phyloP scores from a whole-genome alignment of 2,329 filamentous ascomycete genomes.

The Ophiosphaerella korrae region DNA sequence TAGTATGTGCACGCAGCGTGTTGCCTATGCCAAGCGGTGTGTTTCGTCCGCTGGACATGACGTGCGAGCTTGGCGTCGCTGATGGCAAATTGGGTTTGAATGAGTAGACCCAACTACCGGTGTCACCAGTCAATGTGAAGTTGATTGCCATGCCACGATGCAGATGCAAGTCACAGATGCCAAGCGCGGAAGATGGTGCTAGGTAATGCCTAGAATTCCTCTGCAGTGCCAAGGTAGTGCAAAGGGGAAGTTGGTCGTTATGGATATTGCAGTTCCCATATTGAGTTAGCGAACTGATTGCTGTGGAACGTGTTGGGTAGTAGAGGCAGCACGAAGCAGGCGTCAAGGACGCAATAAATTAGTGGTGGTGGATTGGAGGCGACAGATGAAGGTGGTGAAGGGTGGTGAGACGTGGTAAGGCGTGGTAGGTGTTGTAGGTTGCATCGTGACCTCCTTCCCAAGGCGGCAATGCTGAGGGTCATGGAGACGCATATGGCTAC shows the following conservation, averaged over 20 bases:
- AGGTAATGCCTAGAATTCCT: slow-evolving; percentile 18
- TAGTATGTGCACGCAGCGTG: slow-evolving; percentile 3
- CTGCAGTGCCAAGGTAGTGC: slow-evolving; percentile 21
- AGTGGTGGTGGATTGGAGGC: no score
- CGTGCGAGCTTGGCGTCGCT: not conserved
- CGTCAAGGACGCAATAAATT: not conserved
- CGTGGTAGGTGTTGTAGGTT: not conserved
- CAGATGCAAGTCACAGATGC: slow-evolving; percentile 12
- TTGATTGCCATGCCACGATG: slow-evolving; percentile 4
- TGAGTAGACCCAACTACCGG: slow-evolving; percentile 3
- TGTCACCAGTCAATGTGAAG: not conserved
- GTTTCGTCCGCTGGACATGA: not conserved
- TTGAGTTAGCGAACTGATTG: not conserved
- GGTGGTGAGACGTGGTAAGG: slow-evolving; percentile 26
- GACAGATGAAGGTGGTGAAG: not conserved
- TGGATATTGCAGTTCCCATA: slow-evolving; percentile 18
- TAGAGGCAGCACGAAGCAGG: not conserved
- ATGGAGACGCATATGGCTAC: slow-evolving; percentile 24
- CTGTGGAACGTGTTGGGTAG: slow-evolving; percentile 2
- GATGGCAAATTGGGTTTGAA: not conserved
- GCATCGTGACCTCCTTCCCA: slow-evolving; percentile 9
- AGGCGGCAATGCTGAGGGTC: slow-evolving; percentile 9
- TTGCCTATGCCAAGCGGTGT: slow-evolving; percentile 6
- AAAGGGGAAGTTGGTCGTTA: slow-evolving; percentile 7
- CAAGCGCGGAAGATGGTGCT: slow-evolving; percentile 28